Base-by-base conservation (phyloP, 495 filamentous ascomycete genomes). In the Cudoniella acicularis region DNA sequence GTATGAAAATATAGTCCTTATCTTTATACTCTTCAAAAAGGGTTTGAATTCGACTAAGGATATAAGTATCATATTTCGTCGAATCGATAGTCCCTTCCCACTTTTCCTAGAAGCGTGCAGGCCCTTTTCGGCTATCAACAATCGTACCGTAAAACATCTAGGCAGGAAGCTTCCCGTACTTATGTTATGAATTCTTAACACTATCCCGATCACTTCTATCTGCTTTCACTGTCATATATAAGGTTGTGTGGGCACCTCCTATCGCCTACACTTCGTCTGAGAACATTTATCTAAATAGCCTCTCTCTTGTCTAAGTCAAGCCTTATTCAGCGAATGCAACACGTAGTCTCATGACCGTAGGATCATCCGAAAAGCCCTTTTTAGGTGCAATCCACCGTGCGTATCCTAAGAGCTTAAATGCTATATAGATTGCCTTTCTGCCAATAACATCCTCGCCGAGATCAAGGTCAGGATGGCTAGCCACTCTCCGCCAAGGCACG, bases 141-240 rank as follows among this genome's bases (percentile, higher is more conserved):
- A 68, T 69, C 20, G 49, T 61, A 9, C 64, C 65, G 52, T 58
- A 68, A 45, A 72, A 70, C 62, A 72, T 72, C 62, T 54, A 70
- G 1, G 65, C 64, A 0, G 18, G 1, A 18, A 60, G 61, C 18
- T 56, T 17, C 59, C 61, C 26, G 18, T 60, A 47, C 17, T 47
- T 47, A 47, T 47, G 43, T 47, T 17, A 17, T 8, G 4, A 21
- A 47, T n/a, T 17, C 43, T 47, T n/a, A 4, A 4, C 4, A 4
- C 6, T 4, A 17, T 8, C 6, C 30, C 30, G 30, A 4, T 36
- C 30, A 36, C 30, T 36, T 13, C 30, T 36, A 13, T 36, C 30
- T 6, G 30, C 4, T 13, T 36, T 36, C 13, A 13, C 13, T 36
- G 30, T 36, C 4, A 36, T 36, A 36, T 6, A 36, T 13, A 6